Conservation (phyloP, 495 filamentous ascomycete species). For the Hypomontagnella monticulosa region DNA sequence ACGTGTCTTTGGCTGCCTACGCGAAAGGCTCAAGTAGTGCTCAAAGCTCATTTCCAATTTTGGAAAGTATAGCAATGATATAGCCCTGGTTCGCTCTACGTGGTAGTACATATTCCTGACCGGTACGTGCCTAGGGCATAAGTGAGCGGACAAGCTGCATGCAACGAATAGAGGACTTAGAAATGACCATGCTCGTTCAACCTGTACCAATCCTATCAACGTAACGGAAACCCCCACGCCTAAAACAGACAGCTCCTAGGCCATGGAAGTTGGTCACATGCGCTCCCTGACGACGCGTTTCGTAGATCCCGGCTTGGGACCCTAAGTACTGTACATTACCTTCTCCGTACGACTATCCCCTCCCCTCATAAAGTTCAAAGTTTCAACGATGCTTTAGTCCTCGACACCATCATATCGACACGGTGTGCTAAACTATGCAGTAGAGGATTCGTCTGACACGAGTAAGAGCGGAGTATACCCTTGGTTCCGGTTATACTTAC, state of each 20-base stretch:
- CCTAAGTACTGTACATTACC: slow-evolving; percentile 23
- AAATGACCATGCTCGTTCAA: slow-evolving; percentile 8
- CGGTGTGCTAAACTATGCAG: slow-evolving; percentile 31
- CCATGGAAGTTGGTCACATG: slow-evolving; percentile 39
- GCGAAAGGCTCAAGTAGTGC: slow-evolving; percentile 27
- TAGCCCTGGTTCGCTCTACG: neutral
- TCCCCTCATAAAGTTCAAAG: slow-evolving; percentile 10
- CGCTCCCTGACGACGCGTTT: slow-evolving; percentile 38
- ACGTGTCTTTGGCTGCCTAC: slow-evolving; percentile 4
- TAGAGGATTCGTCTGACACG: slow-evolving; percentile 19
- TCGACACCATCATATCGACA: slow-evolving; percentile 26
- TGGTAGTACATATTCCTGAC: slow-evolving; percentile 16
- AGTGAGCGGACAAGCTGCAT: slow-evolving; percentile 21
- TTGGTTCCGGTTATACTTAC: slow-evolving; percentile 33
- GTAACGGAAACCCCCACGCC: slow-evolving; percentile 41
- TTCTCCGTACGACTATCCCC: slow-evolving; percentile 1
- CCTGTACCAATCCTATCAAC: slow-evolving; percentile 27
- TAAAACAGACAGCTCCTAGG: slow-evolving; percentile 22
- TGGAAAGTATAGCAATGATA: slow-evolving; percentile 40
- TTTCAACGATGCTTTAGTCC: slow-evolving; percentile 30
- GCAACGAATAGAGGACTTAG: slow-evolving; percentile 16
- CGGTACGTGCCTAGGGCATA: slow-evolving; percentile 17
- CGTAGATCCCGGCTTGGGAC: slow-evolving; percentile 24
- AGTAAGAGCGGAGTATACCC: slow-evolving; percentile 7
- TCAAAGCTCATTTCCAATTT: slow-evolving; percentile 41